Base-by-base conservation (phyloP, 331 rosid genomes). In the Acacia pycnantha region DNA sequence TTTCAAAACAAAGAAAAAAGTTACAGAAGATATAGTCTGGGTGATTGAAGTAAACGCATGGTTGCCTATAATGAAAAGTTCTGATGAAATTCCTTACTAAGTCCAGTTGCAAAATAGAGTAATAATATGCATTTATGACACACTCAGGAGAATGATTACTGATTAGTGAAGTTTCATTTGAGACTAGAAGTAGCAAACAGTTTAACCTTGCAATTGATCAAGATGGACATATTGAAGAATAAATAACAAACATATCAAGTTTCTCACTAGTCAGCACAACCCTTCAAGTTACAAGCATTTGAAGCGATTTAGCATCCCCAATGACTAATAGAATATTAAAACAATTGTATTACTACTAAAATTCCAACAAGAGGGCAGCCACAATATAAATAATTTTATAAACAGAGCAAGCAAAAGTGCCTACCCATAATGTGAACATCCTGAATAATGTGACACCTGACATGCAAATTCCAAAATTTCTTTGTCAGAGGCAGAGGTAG, bases 401-500 rank as follows among this genome's bases (percentile, higher is more conserved):
- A 46, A 29, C 37, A 46, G 22, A 71, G 73, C 54, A 51, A 40
- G 51, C 22, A 79, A 33, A 48, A 86, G 83, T 84, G 86, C 96
- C 83, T 88, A 95, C 99, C 97, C 88, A 79, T 90, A 97, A 82
- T 95, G 99, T 70, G 92, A 88, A 82, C 99, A 95, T 83, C 99
- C 99, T 15, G 97, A 89, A 85, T 92, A 92, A 68, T 81, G 82
- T 59, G 99, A 92, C 81, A 95, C 94, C n/a, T 87, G 92, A 79
- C 80, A 74, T 19, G 99, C 91, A 67, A 95, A 89, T 77, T 86
- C 89, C 13, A 74, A 83, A 84, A 95, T 88, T 76, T 92, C 98
- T 79, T 78, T 88, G 69, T 84, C 86, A 31, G 97, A 86, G 62
- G 88, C 87, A 46, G 84, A 82, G 80, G 77, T 50, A 67, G 92